Evolutionary conservation across 352 stramenopile genomes (phyloP).

Genomic region (Pythium aristosporum): DNA sequence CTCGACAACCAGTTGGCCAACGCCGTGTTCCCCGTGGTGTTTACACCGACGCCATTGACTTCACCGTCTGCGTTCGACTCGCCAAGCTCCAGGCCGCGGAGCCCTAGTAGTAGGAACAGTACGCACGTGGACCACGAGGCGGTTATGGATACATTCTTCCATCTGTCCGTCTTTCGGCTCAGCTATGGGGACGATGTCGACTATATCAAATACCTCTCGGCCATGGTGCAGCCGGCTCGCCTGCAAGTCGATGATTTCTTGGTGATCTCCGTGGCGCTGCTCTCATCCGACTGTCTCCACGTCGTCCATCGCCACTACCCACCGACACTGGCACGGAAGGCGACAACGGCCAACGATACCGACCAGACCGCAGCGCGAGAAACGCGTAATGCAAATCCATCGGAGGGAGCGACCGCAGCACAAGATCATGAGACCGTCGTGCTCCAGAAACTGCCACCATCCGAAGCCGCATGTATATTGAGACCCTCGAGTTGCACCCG

Average conservation of each 20-base stretch:
- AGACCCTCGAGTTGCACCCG: slow-evolving; percentile 79
- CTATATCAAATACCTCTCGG: slow-evolving; percentile 87
- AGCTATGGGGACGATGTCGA: slow-evolving; percentile 83
- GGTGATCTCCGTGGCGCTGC: slow-evolving; percentile 40
- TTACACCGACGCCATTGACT: slow-evolving; percentile 65
- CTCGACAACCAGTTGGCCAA: slow-evolving; percentile 79
- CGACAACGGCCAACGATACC: not conserved
- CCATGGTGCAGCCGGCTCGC: slow-evolving; percentile 71
- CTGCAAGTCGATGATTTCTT: slow-evolving; percentile 68
- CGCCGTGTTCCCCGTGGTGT: slow-evolving; percentile 80
- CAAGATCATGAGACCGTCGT: slow-evolving; percentile 20
- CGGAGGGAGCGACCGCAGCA: slow-evolving; percentile 3
- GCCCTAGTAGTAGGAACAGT: slow-evolving; percentile 2
- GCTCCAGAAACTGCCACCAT: slow-evolving; percentile 30
- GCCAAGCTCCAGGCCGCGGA: slow-evolving; percentile 21
- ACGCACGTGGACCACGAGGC: slow-evolving; percentile 19
- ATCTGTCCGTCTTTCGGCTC: slow-evolving; percentile 75
- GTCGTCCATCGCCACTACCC: slow-evolving; percentile 44
- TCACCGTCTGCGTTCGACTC: slow-evolving; percentile 21
- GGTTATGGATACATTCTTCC: slow-evolving; percentile 52
- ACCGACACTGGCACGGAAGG: slow-evolving; percentile 1
- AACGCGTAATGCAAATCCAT: not conserved
- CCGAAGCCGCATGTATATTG: slow-evolving; percentile 80
- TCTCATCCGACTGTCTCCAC: slow-evolving; percentile 46
- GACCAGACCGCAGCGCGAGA: not conserved